Percentiles rank a stretch among this genome's conserved stretches.
Evolutionary conservation across 2,329 filamentous ascomycete genomes (phyloP).

Genomic region (Cytospora piceicola): DNA sequence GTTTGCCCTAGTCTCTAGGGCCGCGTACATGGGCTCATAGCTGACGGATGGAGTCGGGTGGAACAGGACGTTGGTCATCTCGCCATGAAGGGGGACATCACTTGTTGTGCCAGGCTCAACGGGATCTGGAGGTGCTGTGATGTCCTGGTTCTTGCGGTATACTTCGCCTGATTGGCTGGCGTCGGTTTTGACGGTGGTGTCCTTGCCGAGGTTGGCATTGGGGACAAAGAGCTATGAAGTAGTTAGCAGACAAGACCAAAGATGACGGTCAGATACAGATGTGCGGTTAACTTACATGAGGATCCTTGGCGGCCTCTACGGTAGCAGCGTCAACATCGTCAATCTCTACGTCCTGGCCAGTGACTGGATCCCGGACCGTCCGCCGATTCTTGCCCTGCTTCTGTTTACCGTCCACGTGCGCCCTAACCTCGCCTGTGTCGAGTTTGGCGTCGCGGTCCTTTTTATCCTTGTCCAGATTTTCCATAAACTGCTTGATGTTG

Average conservation of each 20-base stretch:
- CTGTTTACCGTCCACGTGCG: constrained; percentile 40
- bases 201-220: constrained; percentile 83
- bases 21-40: constrained; percentile 84
- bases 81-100: constrained; percentile 92
- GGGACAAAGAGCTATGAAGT: constrained; percentile 73
- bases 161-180: constrained; percentile 73
- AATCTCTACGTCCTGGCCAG: constrained; percentile 83
- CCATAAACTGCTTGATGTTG: constrained; percentile 83
- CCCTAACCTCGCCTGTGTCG: constrained; percentile 47
- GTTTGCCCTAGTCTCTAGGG: constrained; percentile 75
- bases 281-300: constrained; percentile 55
- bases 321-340: constrained; percentile 67
- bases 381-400: constrained; percentile 60
- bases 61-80: constrained; percentile 95
- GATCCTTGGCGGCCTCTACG: constrained; percentile 72
- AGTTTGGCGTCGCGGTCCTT: constrained; percentile 72
- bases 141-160: constrained; percentile 83
- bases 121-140: constrained; percentile 89
- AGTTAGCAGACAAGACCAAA: not conserved
- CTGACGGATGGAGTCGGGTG: constrained; percentile 90
- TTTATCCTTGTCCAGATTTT: constrained; percentile 79
- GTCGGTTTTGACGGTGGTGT: constrained; percentile 73
- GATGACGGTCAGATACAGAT: constrained; percentile 15
- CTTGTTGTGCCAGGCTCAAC: constrained; percentile 80
- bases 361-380: constrained; percentile 83